Percentiles rank a stretch among this genome's conserved stretches.
Evolutionary conservation across 345 rosid species (phyloP).

Genomic region (Gossypium anomalum): DNA sequence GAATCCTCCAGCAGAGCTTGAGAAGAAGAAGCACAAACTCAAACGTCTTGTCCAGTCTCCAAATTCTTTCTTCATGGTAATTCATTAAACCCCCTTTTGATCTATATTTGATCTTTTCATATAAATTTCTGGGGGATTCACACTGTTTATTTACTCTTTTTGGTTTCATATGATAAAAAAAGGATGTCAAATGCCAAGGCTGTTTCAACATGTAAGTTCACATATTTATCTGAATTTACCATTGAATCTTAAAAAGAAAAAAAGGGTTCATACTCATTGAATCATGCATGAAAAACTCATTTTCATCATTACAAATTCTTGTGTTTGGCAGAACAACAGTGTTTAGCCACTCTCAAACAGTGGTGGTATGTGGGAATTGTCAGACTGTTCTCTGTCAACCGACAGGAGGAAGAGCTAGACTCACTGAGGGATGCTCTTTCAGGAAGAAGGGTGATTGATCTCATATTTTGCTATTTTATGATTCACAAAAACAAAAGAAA

Average conservation of each 20-base stretch:
- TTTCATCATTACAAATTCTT: not conserved
- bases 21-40: constrained; percentile 22
- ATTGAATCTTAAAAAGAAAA: not conserved
- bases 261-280: not conserved
- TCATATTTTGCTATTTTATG: not conserved
- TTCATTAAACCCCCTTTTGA: not conserved
- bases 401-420: constrained; percentile 17
- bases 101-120: not conserved
- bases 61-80: constrained; percentile 18
- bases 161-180: not conserved
- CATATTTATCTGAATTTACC: not conserved
- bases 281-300: not conserved
- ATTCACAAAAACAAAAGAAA: not conserved
- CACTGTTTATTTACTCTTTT: not conserved
- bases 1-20: constrained; percentile 17
- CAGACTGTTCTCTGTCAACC: constrained; percentile 19
- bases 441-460: constrained; percentile 10
- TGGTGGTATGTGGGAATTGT: constrained; percentile 13
- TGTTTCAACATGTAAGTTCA: constrained; percentile 18
- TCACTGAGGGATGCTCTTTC: constrained; percentile 16
- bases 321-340: constrained; percentile 4
- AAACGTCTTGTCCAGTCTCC: constrained; percentile 17
- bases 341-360: constrained; percentile 18
- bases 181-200: constrained; percentile 19
- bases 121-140: not conserved